Evolutionary conservation across 331 rosid species (phyloP), one percentile per base, ranked within the genome.

Genomic region (Stylosanthes scabra): DNA sequence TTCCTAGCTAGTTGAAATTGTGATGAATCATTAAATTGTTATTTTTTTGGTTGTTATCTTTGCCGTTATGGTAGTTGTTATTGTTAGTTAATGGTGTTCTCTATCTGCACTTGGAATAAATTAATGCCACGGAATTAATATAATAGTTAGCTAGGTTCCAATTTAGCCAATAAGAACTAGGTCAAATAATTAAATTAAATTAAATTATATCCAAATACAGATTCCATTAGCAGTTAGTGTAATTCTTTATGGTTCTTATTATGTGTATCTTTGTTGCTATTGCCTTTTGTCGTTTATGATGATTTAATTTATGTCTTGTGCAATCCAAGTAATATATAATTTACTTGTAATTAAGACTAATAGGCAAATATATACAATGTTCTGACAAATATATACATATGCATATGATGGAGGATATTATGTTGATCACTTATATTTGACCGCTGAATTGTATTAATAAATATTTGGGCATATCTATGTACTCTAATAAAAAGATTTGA

Each of bases 241-340:
- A 9, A 14, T 65, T 68, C 13, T 54, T 55, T 69, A 46, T 40
- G 42, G 61, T 51, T 60, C 45, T 63, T 59, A 64, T 31, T 31
- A 31, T 46, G 55, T 49, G 20, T 12, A 80, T 80, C 80, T 69
- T 62, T 80, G 84, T 75, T 75, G 78, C 66, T 59, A 50, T 56
- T 14, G 6, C n/a, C 25, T 60, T 57, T 73, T 66, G 74, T 47
- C 64, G 66, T 74, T 0, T 9, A 14, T 66, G 74, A 20, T 62
- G 74, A 20, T 62, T 63, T 47, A 25, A 20, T 62, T 63, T 47
- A 25, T 42, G 44, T 11, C 54, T 49, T 37, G 34, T 47, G 40
- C n/a, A 60, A 47, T n/a, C n/a, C 37, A 15, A 59, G 37, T 60
- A 15, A 7, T 28, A 7, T 28, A 34, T 46, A 39, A 10, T 54